Base-by-base conservation (phyloP, 495 filamentous ascomycete species). In the Parathielavia appendiculata region DNA sequence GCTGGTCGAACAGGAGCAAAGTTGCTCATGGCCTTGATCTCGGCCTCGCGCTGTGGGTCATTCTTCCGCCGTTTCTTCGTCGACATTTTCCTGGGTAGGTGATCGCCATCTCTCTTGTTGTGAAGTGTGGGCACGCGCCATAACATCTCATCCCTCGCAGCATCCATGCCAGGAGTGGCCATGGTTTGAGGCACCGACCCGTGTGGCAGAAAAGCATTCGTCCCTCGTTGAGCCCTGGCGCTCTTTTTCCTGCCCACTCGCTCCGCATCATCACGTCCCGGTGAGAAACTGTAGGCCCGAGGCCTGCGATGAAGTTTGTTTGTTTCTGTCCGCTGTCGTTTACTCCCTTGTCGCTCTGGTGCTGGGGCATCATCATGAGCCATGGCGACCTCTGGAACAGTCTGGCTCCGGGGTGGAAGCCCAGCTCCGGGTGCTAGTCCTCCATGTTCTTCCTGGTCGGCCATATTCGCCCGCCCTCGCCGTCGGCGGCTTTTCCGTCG, bases 21-120 rank as follows among this genome's bases (percentile, higher is more conserved):
- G 32, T 83, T 83, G 43, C 86, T 87, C 85, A 96, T 87, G n/a
- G 88, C 80, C 58, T 84, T 85, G 62, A 96, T 90, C 72, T 96
- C 90, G 54, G 87, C 88, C 69, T 95, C 91, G 17, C 91, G 80
- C 53, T 83, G 77, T 66, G 83, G 82, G 56, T 95, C 87, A 39
- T 86, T 73, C 36, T 84, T 82, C 53, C 86, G 86, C 55, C 86
- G 81, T 47, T 75, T 76, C 73, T 91, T 95, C 76, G 86, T 93
- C 16, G 89, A 85, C 63, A 83, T 88, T 48, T 86, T 83, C 34
- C 84, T 81, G 39, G 83, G 71, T 23, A 87, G 74, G 76, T 74
- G 77, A 70, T 68, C 80, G 54, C 76, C 81, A 48, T 81, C 72
- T 35, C 73, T 70, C 54, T 76, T 83, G 66, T 85, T 86, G 59